Base-by-base conservation (phyloP, 2,329 filamentous ascomycete genomes). In the Thielaviopsis ethacetica region DNA sequence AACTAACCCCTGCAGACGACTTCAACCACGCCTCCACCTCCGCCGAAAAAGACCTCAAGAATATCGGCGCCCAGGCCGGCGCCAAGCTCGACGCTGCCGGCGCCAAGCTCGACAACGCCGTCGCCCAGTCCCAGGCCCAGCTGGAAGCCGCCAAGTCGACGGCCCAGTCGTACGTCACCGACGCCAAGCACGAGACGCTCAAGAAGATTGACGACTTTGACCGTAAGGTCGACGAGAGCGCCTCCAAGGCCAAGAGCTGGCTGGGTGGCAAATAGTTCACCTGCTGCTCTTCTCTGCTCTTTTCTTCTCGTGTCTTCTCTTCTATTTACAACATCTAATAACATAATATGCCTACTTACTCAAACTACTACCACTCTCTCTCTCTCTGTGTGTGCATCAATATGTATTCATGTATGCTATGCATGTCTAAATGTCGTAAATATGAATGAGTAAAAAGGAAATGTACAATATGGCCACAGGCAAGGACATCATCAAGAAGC, bases 241-340 rank as follows among this genome's bases (percentile, higher is more conserved):
- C 89, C 3, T 72, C 83, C 56, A 86, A 95, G 76, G 86, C 89
- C 52, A 95, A 95, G 82, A 81, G 86, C 69, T 96, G 90, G 91
- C 95, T 96, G 67, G 85, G 89, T 60, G 79, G 80, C 63, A 80
- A 79, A 68, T 73, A 69, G 65, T 26, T 9, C 3, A 7, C 15
- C 19, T 19, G 10, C 19, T 54, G 26, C n/a, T n/a, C n/a, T n/a
- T n/a, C n/a, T n/a, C n/a, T n/a, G n/a, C n/a, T n/a, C n/a, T n/a
- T n/a, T n/a, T n/a, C n/a, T n/a, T n/a, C n/a, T n/a, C n/a, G n/a
- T n/a, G n/a, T n/a, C n/a, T n/a, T n/a, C n/a, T n/a, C n/a, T n/a
- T n/a, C n/a, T n/a, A n/a, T n/a, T n/a, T n/a, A n/a, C n/a, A n/a
- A n/a, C n/a, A n/a, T n/a, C n/a, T n/a, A n/a, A n/a, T n/a, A n/a